Base-by-base conservation (phyloP, 345 rosid genomes). In the Diplotaxis tenuifolia region DNA sequence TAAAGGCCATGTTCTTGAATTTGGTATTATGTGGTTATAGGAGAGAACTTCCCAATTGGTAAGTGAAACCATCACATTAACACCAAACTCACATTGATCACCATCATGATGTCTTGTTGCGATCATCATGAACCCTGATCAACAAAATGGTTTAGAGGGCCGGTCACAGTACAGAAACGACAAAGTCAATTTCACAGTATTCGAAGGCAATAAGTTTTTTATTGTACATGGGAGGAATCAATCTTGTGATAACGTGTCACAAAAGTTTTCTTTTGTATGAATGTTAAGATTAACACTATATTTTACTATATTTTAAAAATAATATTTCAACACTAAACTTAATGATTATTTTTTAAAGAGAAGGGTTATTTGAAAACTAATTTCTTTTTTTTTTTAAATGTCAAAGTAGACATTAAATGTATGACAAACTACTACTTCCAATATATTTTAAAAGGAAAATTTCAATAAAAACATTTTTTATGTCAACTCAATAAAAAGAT, bases 91-190 rank as follows among this genome's bases (percentile, higher is more conserved):
- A 8, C 11, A 34, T 8, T 34, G 11, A 9, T 34, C 2, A 34
- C 5, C 3, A 23, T 1, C 3, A 23, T 23, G 1, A 3, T 23
- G 25, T 3, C 25, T 23, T 23, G 3, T 1, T 23, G 3, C 1
- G 3, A 23, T 23, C 25, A 23, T 23, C 25, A 3, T 22, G 19
- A 89, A 92, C 81, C 85, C 96, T 12, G 92, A 89, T 25, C 14
- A 86, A 16, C n/a, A 81, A 29, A 28, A 72, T 8, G 91, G 96
- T 11, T 50, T 81, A 55, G 42, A n/a, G 19, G 85, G 86, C 31
- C 89, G 97, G 97, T 80, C 85, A 18, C 36, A 70, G 20, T 84
- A 79, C 7, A 96, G 91, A 64, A 71, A 73, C 62, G 75, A 86
- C 7, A 79, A 71, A 67, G 45, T 87, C 5, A 75, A 82, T 21